A percentile compares a stretch with the other conserved stretches of the same genome.
Conservation (phyloP, 2,329 filamentous ascomycete species). For the Sporothrix variecibatus region DNA sequence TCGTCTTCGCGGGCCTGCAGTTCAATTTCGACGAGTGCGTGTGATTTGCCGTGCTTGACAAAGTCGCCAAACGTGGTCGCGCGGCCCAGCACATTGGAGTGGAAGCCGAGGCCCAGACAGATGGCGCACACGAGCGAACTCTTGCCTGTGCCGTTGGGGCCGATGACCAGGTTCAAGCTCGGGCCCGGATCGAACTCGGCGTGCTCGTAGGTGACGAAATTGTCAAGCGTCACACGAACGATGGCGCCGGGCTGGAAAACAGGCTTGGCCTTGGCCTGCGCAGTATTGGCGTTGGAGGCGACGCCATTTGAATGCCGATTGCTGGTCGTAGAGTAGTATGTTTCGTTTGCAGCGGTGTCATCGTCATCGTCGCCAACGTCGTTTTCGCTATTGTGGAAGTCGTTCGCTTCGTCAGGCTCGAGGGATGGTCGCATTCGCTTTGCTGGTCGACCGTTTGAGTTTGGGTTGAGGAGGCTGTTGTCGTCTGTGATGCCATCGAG, state of each 20-base stretch:
- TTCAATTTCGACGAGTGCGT: conserved; percentile 87
- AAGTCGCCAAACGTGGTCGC: conserved; percentile 85
- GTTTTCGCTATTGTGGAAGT: conserved; percentile 17
- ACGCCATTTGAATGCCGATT: conserved; percentile 35
- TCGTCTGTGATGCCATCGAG: conserved; percentile 44
- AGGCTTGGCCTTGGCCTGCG: conserved; percentile 26
- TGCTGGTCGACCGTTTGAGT: conserved; percentile 35
- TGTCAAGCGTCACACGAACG: conserved; percentile 77
- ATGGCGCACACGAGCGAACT: conserved; percentile 97
- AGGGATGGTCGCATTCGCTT: conserved; percentile 42
- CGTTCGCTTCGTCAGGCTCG: conserved; percentile 30
- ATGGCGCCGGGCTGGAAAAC: conserved; percentile 77
- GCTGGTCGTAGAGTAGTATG: conserved; percentile 31
- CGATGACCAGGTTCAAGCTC: conserved; percentile 96
- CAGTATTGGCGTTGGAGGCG: conserved; percentile 22
- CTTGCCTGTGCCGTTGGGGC: conserved; percentile 97
- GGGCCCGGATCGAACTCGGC: conserved; percentile 91
- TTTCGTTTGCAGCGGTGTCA: conserved; percentile 28
- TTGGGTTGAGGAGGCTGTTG: conserved; percentile 28
- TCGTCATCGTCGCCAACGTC: conserved; percentile 28
- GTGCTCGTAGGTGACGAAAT: conserved; percentile 94
- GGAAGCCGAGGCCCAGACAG: conserved; percentile 86
- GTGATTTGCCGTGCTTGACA: conserved; percentile 81
- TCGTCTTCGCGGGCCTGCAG: conserved; percentile 65
- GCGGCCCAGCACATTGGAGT: conserved; percentile 78